Evolutionary conservation across 2,329 filamentous ascomycete genomes (phyloP), one percentile per base, ranked within the genome.

Genomic region (Pseudohalonectria lignicola): DNA sequence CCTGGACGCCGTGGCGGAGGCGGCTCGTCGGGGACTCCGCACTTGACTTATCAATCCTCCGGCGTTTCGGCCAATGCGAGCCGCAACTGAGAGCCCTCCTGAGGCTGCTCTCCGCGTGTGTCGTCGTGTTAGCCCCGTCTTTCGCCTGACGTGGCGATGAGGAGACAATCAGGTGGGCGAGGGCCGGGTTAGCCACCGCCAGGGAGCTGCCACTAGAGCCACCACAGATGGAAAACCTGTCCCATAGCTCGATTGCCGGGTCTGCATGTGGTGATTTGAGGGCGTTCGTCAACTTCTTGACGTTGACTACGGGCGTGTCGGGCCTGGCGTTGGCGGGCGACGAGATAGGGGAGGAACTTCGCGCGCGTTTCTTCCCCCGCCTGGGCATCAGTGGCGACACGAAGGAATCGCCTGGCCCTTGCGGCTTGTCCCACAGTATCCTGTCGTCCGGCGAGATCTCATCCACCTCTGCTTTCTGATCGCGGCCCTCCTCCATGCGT

Each of bases 211-310:
- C 47, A 43, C 67, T 57, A 12, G 63, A 53, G 38, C 59, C 56
- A 12, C 23, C 23, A 26, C 23, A 61, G 39, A 76, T 58, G 28
- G 81, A 73, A 52, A 85, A 86, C 37, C 81, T 76, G 48, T 82
- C 83, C 84, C 84, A 90, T 2, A 88, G 59, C 45, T 88, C 82
- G 23, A 80, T 59, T 3, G 81, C 82, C 28, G 84, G 80, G 49
- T 88, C 82, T 23, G 77, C 71, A 45, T 81, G 74, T 11, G 79
- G 79, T 1, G 80, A 82, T 46, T 72, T 78, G 31, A 84, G 57
- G 1, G 74, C 64, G 39, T 70, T 64, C 29, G 72, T 69, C 31
- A 80, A 58, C 44, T 69, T 67, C 49, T 75, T 70, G 29, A 79
- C 59, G 47, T 82, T 75, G 43, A 79, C 61, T 0, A 68, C 51